Evolutionary conservation across 2,329 filamentous ascomycete species (phyloP).

Genomic region (Tolypocladium pustulatum): DNA sequence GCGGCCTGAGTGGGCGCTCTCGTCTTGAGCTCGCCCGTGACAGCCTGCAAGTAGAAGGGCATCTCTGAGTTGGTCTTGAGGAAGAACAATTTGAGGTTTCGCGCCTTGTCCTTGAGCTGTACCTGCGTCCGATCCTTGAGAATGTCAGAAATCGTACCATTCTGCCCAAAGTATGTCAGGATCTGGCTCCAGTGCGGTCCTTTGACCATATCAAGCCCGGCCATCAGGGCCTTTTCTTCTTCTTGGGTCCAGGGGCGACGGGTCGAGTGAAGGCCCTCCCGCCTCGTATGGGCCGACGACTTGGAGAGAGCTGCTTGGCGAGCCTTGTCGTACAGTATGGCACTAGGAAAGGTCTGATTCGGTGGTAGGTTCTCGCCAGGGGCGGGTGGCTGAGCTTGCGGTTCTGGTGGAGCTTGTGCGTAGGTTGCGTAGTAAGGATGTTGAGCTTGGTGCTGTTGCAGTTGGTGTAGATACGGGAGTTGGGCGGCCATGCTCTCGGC

Average conservation of each 20-base stretch:
- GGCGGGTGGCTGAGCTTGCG: slow-evolving; percentile 14
- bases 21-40: slow-evolving; percentile 84
- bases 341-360: slow-evolving; percentile 44
- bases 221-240: slow-evolving; percentile 84
- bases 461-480: slow-evolving; percentile 23
- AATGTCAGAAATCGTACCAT: slow-evolving; percentile 70
- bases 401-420: slow-evolving; percentile 24
- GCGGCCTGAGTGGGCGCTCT: slow-evolving; percentile 66
- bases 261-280: slow-evolving; percentile 48
- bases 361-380: slow-evolving; percentile 36
- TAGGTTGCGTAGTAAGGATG: slow-evolving; percentile 23
- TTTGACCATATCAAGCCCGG: slow-evolving; percentile 77
- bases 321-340: slow-evolving; percentile 46
- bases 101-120: slow-evolving; percentile 83
- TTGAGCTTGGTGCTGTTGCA: slow-evolving; percentile 26
- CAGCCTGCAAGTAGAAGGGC: slow-evolving; percentile 75
- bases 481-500: slow-evolving; percentile 24
- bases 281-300: slow-evolving; percentile 40
- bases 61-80: slow-evolving; percentile 87
- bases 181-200: slow-evolving; percentile 93
- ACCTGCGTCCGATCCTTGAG: slow-evolving; percentile 85
- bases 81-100: slow-evolving; percentile 85
- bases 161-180: slow-evolving; percentile 68
- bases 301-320: slow-evolving; percentile 49
- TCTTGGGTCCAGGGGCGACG: slow-evolving; percentile 79